phyloP scores from a whole-genome alignment of 495 filamentous ascomycete genomes.

The Penicillium flavigenum region DNA sequence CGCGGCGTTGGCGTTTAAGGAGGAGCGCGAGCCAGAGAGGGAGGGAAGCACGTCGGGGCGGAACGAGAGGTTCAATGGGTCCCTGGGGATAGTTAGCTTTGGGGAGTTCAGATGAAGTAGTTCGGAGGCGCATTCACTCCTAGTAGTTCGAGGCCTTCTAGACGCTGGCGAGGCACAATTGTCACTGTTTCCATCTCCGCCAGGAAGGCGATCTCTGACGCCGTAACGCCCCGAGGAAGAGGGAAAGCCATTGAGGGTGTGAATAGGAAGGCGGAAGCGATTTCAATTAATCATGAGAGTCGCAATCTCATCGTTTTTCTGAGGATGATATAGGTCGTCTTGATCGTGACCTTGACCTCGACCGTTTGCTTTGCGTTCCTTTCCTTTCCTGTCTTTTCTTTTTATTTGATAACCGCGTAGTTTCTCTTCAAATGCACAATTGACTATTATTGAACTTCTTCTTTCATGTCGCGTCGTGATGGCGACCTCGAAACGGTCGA shows the following conservation, averaged over 20 bases:
- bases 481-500: constrained; percentile 1
- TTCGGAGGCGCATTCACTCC: constrained; percentile 52
- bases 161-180: constrained; percentile 83
- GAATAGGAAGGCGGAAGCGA: not conserved
- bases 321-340: not conserved
- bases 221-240: constrained; percentile 77
- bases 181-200: constrained; percentile 97
- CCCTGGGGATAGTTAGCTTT: constrained; percentile 56
- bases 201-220: constrained; percentile 88
- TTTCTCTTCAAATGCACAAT: not conserved
- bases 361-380: not conserved
- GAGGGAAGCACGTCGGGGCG: constrained; percentile 75
- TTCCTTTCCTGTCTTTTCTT: not conserved
- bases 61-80: constrained; percentile 68
- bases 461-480: not conserved
- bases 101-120: not conserved
- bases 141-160: constrained; percentile 81
- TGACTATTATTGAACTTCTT: not conserved
- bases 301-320: not conserved
- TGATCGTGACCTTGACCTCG: not conserved
- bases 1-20: constrained; percentile 90
- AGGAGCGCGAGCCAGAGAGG: constrained; percentile 98
- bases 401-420: not conserved
- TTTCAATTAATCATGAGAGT: not conserved
- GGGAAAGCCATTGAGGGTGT: constrained; percentile 70